Conservation (phyloP, 208 protist species). For the Acanthamoeba rhysodes region DNA sequence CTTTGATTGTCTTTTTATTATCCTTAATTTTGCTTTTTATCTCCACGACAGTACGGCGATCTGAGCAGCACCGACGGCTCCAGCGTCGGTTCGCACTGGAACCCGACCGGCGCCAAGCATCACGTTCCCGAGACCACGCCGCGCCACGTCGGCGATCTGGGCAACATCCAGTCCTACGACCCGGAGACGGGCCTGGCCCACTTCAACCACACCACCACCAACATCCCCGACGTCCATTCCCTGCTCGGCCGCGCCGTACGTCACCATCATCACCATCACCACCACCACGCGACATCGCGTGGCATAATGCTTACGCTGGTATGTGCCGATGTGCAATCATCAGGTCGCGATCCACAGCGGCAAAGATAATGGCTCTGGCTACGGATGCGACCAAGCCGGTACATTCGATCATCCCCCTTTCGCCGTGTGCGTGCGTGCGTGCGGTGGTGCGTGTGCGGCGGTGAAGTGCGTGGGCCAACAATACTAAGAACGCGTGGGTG, state of each 20-base stretch:
- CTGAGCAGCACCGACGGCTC: neutral
- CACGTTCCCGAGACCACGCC: neutral
- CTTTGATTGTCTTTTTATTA: neutral
- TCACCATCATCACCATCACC: neutral
- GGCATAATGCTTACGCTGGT: too few relatives aligned
- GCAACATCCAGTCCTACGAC: neutral
- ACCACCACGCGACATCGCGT: too few relatives aligned
- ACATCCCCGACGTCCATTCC: conserved; percentile 15
- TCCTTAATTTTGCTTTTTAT: neutral
- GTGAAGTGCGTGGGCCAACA: neutral
- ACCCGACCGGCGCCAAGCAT: neutral
- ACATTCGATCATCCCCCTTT: neutral
- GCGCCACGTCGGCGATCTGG: conserved; percentile 1
- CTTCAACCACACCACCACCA: neutral
- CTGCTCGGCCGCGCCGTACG: neutral
- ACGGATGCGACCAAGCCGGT: neutral
- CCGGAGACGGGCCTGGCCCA: neutral
- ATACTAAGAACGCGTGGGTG: too few relatives aligned
- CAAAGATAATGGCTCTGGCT: neutral
- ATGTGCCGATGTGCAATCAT: neutral
- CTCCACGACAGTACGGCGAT: neutral
- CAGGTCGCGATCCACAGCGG: neutral
- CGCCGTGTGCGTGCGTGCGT: neutral
- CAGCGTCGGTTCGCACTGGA: conserved; percentile 21
- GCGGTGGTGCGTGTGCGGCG: too few relatives aligned